Evolutionary conservation across 306 rosid genomes (phyloP), one percentile per base, ranked within the genome.

Genomic region (Delonix regia): DNA sequence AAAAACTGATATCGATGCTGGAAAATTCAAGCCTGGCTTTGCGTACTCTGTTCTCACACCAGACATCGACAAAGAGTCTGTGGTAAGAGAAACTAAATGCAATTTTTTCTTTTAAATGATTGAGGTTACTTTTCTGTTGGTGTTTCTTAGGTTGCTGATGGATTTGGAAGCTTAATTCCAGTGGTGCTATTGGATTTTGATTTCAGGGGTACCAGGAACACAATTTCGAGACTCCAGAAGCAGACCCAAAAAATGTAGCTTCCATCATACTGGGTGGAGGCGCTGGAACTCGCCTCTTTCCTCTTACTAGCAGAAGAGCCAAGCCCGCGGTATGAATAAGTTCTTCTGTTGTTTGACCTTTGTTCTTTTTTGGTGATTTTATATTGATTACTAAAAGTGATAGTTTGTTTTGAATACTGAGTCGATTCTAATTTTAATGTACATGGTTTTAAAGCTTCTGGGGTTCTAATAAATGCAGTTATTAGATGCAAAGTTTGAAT

Each of bases 251-350:
- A 9, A 88, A 86, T 38, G 90, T 94, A 56, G 98, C 93, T 83
- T 91, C 97, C 10, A 87, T 94, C 73, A 93, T 93, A 57, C 68
- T 93, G 83, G 98, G 97, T 34, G 97, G 97, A 21, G 95, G 97
- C 64, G 97, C 96, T 75, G 97, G 98, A 80, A 93, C 92, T 80
- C 88, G 93, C 63, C 85, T 93, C 27, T 93, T 86, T 88, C 97
- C 98, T 78, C 98, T 93, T 24, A 91, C 97, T 10, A 80, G 92
- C 80, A 81, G 51, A 73, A 90, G 96, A 83, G 93, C 98, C 52
- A 93, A 91, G 75, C 93, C 95, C 0, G 97, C 97, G 68, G 98
- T 93, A 84, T 71, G 82, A 71, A n/a, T n/a, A n/a, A n/a, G n/a
- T n/a, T 77, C 14, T 57, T 11, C 39, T 48, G 2, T 9, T 65